phyloP scores from a whole-genome alignment of 2,329 filamentous ascomycete genomes.

The Talaromyces sp. region DNA sequence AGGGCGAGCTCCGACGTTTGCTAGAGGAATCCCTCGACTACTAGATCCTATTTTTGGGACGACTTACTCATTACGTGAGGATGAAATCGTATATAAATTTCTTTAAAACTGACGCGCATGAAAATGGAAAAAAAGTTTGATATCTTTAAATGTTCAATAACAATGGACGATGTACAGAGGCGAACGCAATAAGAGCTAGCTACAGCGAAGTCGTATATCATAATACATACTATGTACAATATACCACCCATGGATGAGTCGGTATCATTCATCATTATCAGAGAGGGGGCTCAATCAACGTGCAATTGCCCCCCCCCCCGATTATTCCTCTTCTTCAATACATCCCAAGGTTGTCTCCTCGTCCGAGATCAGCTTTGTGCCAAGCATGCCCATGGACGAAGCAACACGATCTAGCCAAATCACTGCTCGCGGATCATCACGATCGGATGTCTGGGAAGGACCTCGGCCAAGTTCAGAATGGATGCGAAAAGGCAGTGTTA shows the following conservation, averaged over 20 bases:
- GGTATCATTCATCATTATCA: no score
- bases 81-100: no score
- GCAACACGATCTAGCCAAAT: conserved; percentile 37
- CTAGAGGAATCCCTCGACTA: conserved; percentile 67
- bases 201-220: neutral
- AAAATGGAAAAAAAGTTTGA: no score
- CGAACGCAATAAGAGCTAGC: neutral
- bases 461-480: conserved; percentile 30
- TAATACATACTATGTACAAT: no score
- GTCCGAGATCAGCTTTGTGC: conserved; percentile 24
- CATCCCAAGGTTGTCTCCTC: neutral
- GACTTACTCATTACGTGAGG: no score
- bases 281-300: no score
- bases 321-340: conserved; percentile 2
- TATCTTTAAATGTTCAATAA: no score
- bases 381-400: conserved; percentile 38
- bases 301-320: neutral
- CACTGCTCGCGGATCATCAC: conserved; percentile 25
- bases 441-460: conserved; percentile 24
- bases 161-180: neutral
- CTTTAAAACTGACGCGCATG: no score
- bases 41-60: conserved; percentile 31
- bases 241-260: no score
- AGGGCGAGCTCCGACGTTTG: conserved; percentile 68
- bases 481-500: conserved; percentile 28